Conservation (phyloP, 2,329 filamentous ascomycete genomes). For the Alternaria sp. region DNA sequence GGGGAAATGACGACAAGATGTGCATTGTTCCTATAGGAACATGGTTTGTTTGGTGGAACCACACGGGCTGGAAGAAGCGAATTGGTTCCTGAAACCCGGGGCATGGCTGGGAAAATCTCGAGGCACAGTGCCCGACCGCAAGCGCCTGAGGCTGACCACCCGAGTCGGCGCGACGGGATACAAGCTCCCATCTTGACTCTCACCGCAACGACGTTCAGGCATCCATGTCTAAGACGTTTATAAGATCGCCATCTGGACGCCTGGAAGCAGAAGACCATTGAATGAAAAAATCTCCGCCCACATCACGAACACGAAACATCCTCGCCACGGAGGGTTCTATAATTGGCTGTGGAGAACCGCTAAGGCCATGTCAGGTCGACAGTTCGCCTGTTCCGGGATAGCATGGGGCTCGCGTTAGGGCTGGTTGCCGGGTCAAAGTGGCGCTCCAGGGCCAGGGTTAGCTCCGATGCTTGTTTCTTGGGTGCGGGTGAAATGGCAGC, state of each 20-base stretch:
- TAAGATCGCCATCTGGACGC: slow-evolving; percentile 1
- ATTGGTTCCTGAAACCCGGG: slow-evolving; percentile 1
- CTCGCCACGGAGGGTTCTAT: slow-evolving; percentile 13
- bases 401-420: slow-evolving; percentile 11
- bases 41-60: slow-evolving; percentile 11
- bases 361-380: slow-evolving; percentile 3
- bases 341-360: slow-evolving; percentile 18
- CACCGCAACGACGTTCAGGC: neutral
- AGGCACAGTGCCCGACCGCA: neutral
- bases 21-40: slow-evolving; percentile 25
- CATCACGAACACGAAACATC: slow-evolving; percentile 7
- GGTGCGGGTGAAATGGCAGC: slow-evolving; percentile 12
- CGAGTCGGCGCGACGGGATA: neutral
- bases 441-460: slow-evolving; percentile 23
- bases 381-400: neutral
- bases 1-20: slow-evolving; percentile 17
- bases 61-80: slow-evolving; percentile 8
- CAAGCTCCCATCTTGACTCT: neutral
- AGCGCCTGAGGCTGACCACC: neutral
- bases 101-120: slow-evolving; percentile 2
- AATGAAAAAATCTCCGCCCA: slow-evolving; percentile 16
- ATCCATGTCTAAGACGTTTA: neutral
- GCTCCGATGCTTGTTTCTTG: slow-evolving; percentile 19
- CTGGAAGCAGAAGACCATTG: neutral
- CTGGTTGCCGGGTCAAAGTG: slow-evolving; percentile 33